Percentiles rank a stretch among this genome's conserved stretches.
Evolutionary conservation across 352 stramenopile genomes (phyloP).

Genomic region (Phytophthora crassamura): DNA sequence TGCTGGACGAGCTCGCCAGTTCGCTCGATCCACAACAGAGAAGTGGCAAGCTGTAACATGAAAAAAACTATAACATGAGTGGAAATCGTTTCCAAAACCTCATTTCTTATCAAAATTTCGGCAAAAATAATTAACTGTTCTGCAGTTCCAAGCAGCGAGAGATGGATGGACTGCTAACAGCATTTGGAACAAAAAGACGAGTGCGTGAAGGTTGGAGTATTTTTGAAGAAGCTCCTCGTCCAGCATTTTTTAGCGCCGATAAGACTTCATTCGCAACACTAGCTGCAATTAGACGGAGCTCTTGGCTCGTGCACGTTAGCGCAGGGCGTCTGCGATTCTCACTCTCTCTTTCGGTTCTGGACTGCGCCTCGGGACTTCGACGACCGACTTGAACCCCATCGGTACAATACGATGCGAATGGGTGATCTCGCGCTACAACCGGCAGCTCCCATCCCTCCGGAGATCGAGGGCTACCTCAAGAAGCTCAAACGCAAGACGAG

Average conservation of each 20-base stretch:
- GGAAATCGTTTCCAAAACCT: too few species aligned
- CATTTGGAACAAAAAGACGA: too few species aligned
- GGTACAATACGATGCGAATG: slow-evolving; percentile 28
- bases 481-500: slow-evolving; percentile 90
- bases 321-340: slow-evolving; percentile 2
- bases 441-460: slow-evolving; percentile 59
- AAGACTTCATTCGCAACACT: slow-evolving; percentile 24
- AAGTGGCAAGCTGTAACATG: slow-evolving; percentile 11
- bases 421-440: slow-evolving; percentile 37
- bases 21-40: slow-evolving; percentile 25
- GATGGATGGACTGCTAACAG: too few species aligned
- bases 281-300: slow-evolving; percentile 26
- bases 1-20: slow-evolving; percentile 34
- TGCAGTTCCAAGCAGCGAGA: neutral
- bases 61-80: neutral
- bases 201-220: too few species aligned
- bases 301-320: slow-evolving; percentile 13
- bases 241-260: slow-evolving; percentile 30
- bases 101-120: too few species aligned
- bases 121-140: neutral
- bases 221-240: slow-evolving; percentile 6
- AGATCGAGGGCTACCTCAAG: slow-evolving; percentile 89
- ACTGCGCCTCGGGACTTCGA: neutral
- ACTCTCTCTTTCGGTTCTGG: slow-evolving; percentile 29
- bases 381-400: neutral